Base-by-base conservation (phyloP, 75 land plant genomes). In the Selaginella moellendorffii region DNA sequence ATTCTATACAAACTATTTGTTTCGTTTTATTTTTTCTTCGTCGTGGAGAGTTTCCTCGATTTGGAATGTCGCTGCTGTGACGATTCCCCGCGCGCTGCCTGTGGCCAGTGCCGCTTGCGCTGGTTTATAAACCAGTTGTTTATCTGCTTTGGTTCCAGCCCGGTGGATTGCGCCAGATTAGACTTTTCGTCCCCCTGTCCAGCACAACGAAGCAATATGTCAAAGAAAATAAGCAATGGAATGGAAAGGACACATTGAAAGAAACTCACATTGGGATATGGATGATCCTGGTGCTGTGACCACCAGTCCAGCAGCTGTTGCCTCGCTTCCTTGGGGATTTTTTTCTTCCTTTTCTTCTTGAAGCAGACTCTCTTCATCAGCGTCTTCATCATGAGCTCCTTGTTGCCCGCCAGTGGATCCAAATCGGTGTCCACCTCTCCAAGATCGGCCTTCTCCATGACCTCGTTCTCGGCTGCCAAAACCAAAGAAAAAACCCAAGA, bases 61-160 rank as follows among this genome's bases (percentile, higher is more conserved):
- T n/a, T n/a, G n/a, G n/a, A n/a, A n/a, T n/a, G n/a, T n/a, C n/a
- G n/a, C n/a, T n/a, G n/a, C n/a, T n/a, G n/a, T n/a, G n/a, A n/a
- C n/a, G n/a, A n/a, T n/a, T n/a, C n/a, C n/a, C n/a, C n/a, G n/a
- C n/a, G n/a, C n/a, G n/a, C n/a, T n/a, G n/a, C n/a, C n/a, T n/a
- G n/a, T n/a, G n/a, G n/a, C 96, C 96, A 89, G 31, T 89, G 96
- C 27, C 96, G 62, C 64, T 89, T 89, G 24, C 96, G 71, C 54
- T 85, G 87, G 66, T 88, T 88, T 36, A 88, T 85, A 65, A 88
- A 88, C 93, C 93, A 88, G 53, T 88, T 88, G 56, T 88, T 88
- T 22, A 88, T 88, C 63, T 88, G 93, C 54, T 85, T 88, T 70
- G 77, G 81, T 65, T 85, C 83, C 64, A 86, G 72, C 24, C 78